A percentile compares a stretch with the other conserved stretches of the same genome.
Conservation (phyloP, 225 moss, liverwort and hornwort genomes). For the Marchantia polymorpha region DNA sequence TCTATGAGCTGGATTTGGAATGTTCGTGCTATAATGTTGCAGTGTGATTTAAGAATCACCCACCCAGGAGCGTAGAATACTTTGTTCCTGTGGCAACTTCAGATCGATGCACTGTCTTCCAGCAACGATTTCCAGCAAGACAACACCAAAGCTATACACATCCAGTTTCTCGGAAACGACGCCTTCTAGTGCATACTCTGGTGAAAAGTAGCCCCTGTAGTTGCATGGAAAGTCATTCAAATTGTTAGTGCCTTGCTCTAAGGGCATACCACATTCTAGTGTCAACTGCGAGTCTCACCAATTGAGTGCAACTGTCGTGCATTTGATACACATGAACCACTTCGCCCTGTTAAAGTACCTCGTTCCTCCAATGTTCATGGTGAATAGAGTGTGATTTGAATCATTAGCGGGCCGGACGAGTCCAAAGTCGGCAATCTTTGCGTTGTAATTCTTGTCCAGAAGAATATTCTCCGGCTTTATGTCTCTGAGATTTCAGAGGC, state of each 20-base stretch:
- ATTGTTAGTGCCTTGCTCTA: not conserved
- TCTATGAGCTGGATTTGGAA: no score
- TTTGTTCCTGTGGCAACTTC: not conserved
- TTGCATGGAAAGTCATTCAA: not conserved
- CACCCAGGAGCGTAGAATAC: not conserved
- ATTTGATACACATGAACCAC: not conserved
- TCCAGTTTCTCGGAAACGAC: conserved; percentile 34
- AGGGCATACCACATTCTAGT: not conserved
- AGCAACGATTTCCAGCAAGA: conserved; percentile 33
- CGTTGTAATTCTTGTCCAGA: conserved; percentile 25
- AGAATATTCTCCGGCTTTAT: conserved; percentile 35
- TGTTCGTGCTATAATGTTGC: not conserved
- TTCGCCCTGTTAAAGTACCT: not conserved
- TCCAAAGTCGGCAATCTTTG: conserved; percentile 40
- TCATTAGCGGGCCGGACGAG: not conserved
- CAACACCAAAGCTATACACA: conserved; percentile 37
- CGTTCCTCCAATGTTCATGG: not conserved
- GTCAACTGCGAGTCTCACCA: not conserved
- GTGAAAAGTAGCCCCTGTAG: conserved; percentile 36
- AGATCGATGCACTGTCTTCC: conserved; percentile 33
- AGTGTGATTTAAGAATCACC: not conserved
- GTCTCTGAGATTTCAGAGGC: conserved; percentile 17
- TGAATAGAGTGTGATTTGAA: no score
- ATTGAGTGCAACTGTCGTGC: not conserved
- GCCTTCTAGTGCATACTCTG: conserved; percentile 30